phyloP scores from a whole-genome alignment of 2,329 filamentous ascomycete species.

The Uncinocarpus reesii region DNA sequence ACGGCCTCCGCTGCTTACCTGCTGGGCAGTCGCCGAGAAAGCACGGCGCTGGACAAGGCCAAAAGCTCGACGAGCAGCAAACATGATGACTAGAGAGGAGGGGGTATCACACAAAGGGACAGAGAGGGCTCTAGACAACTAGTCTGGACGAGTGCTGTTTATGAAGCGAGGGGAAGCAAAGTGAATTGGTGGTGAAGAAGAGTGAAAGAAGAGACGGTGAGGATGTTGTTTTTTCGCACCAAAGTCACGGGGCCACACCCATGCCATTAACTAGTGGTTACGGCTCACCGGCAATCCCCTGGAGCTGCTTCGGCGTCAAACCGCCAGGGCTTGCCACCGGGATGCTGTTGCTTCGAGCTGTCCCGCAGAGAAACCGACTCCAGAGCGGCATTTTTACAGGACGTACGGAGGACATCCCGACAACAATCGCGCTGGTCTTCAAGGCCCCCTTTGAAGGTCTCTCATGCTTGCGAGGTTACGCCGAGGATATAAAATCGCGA shows the following conservation, averaged over 20 bases:
- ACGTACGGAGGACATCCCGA: too few species aligned
- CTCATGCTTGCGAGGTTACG: not conserved
- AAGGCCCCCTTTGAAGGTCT: too few species aligned
- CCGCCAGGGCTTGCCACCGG: not conserved
- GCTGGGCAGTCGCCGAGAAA: constrained; percentile 68
- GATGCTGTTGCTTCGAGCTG: not conserved
- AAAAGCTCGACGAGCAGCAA: constrained; percentile 52
- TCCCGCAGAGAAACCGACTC: not conserved
- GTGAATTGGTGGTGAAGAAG: not conserved
- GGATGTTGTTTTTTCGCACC: constrained; percentile 4
- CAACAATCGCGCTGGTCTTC: too few species aligned
- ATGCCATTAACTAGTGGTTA: not conserved
- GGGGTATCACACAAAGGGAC: constrained; percentile 11
- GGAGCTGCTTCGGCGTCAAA: not conserved
- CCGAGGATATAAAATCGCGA: not conserved
- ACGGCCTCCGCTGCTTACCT: constrained; percentile 42
- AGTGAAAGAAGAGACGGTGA: constrained; percentile 1
- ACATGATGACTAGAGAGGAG: constrained; percentile 50
- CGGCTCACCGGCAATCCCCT: not conserved
- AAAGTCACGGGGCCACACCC: not conserved
- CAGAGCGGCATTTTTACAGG: too few species aligned
- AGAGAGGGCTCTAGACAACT: not conserved
- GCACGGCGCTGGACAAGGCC: constrained; percentile 60
- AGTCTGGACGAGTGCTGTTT: not conserved
- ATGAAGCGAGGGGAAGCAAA: constrained; percentile 14